Base-by-base conservation (phyloP, 225 moss, liverwort and hornwort genomes). In the Straminergon stramineum region DNA sequence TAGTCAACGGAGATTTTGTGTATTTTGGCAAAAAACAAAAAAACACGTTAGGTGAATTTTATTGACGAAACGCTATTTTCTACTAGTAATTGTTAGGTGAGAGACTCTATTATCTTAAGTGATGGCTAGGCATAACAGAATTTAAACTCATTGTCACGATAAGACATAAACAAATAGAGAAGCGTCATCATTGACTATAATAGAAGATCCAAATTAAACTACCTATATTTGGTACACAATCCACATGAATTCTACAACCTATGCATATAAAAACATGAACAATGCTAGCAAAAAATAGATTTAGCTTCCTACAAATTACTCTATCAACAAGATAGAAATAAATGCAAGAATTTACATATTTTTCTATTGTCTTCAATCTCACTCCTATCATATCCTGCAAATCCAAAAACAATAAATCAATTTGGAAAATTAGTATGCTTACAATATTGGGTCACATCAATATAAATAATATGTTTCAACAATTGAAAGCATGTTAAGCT, bases 61-160 rank as follows among this genome's bases (percentile, higher is more conserved):
- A n/a, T n/a, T n/a, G n/a, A n/a, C n/a, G n/a, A n/a, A n/a, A n/a
- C n/a, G n/a, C n/a, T n/a, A n/a, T n/a, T n/a, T n/a, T n/a, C n/a
- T n/a, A n/a, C n/a, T n/a, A n/a, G n/a, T n/a, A n/a, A n/a, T n/a
- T n/a, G n/a, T n/a, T n/a, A n/a, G 15, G 0, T 16, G 16, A 78
- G 53, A 37, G 15, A 4, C 5, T 37, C 3, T 55, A 32, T 35
- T 24, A 6, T 0, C 3, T 13, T 78, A 35, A 2, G 1, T 15
- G 0, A 78, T 56, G 26, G n/a, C 10, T 0, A 79, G 0, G 2
- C 1, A n/a, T n/a, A 27, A n/a, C 4, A n/a, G 6, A 24, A 56
- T 37, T 37, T 24, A 37, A 37, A 10, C 1, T 16, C 56, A 78
- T 17, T 79, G 4, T 79, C 2, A 39, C 4, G 14, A 14, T 28